Evolutionary conservation across 2,329 filamentous ascomycete species (phyloP).

Genomic region (Daldinia sp.): DNA sequence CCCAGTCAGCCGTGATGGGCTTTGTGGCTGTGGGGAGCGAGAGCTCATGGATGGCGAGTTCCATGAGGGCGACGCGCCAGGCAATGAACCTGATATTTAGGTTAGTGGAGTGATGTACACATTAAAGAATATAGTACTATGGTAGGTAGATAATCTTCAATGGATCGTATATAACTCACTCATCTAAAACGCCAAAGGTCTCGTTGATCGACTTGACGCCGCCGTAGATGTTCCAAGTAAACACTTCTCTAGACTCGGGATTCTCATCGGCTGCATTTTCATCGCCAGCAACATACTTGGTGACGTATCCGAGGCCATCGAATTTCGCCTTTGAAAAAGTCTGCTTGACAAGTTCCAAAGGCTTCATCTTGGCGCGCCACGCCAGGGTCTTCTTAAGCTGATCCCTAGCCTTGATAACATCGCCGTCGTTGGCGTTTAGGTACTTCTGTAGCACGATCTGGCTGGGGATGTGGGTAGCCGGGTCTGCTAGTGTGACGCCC

Average conservation of each 20-base stretch:
- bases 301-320: constrained; percentile 82
- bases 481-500: constrained; percentile 76
- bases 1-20: constrained; percentile 78
- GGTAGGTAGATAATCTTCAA: constrained; percentile 75
- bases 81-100: constrained; percentile 77
- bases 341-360: constrained; percentile 72
- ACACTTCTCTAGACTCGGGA: constrained; percentile 68
- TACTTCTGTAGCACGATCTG: constrained; percentile 93
- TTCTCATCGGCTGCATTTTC: constrained; percentile 48
- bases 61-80: constrained; percentile 93
- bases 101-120: constrained; percentile 12
- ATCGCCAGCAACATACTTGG: constrained; percentile 71
- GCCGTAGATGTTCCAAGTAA: constrained; percentile 95
- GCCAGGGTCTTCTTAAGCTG: constrained; percentile 84
- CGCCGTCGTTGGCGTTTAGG: constrained; percentile 86
- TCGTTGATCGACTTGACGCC: constrained; percentile 82
- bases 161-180: constrained; percentile 66
- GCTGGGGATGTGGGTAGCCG: constrained; percentile 73
- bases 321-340: constrained; percentile 79
- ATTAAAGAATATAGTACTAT: constrained; percentile 41
- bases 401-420: constrained; percentile 77
- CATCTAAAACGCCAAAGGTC: constrained; percentile 84
- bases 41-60: constrained; percentile 82
- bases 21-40: constrained; percentile 75
- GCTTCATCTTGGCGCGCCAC: constrained; percentile 84